phyloP scores from a whole-genome alignment of 139 green algal genomes.

The Trebouxia sp. region DNA sequence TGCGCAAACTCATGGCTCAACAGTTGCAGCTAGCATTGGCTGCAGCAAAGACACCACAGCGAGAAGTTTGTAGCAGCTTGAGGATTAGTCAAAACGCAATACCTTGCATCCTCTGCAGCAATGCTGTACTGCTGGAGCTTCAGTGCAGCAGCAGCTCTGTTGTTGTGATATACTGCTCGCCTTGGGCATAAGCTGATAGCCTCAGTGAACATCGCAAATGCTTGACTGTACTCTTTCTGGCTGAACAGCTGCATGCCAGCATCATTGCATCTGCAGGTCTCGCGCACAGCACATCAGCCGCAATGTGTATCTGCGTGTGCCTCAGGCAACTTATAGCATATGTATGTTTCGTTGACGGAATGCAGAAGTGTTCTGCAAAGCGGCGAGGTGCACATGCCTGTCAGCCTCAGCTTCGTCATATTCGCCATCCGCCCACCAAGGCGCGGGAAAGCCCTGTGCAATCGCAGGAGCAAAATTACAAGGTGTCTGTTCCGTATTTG shows the following conservation, averaged over 20 bases:
- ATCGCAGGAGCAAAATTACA: no score
- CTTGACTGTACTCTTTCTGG: background rate
- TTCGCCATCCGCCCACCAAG: slow-evolving; percentile 58
- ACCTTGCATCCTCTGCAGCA: slow-evolving; percentile 44
- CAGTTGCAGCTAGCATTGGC: no score
- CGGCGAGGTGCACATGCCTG: slow-evolving; percentile 16
- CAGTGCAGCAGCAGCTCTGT: slow-evolving; percentile 56
- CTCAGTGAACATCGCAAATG: slow-evolving; percentile 48
- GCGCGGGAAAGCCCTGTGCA: background rate
- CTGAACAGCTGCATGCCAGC: background rate
- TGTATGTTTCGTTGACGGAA: no score
- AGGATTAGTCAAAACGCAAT: no score
- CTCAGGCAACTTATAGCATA: no score
- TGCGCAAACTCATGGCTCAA: no score
- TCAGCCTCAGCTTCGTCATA: slow-evolving; percentile 46
- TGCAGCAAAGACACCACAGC: no score
- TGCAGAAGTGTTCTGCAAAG: no score
- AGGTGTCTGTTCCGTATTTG: no score
- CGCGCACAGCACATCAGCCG: background rate
- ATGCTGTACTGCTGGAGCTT: slow-evolving; percentile 42
- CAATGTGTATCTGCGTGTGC: background rate
- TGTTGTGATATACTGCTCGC: slow-evolving; percentile 52
- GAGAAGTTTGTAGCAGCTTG: no score
- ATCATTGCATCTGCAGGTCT: background rate
- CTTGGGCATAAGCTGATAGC: slow-evolving; percentile 55